Evolutionary conservation across 164 flowering plant species (phyloP), one percentile per base, ranked within the genome.

Genomic region (Buxus sempervirens): DNA sequence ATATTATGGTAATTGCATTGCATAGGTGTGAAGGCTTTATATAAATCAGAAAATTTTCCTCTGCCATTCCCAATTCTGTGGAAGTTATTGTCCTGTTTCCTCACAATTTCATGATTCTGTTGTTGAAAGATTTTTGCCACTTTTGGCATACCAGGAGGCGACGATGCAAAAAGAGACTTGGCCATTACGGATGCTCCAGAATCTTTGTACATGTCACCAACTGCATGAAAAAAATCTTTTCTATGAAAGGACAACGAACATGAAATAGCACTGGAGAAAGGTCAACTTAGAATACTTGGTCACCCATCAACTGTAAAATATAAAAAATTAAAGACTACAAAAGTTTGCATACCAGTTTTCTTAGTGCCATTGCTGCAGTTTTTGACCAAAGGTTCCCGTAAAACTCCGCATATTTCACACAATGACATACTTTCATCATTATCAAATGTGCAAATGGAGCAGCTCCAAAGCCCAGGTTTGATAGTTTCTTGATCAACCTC

Each of bases 381-480:
- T 24, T 71, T 78, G 48, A 73, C 80, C 64, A 81, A 51, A 54
- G 96, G 85, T 54, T 78, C 65, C 21, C 97, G 87, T 58, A 95
- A 62, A 76, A 87, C 92, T 62, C 96, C 99, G 73, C 99, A 95
- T 64, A 95, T 92, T 58, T 95, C 99, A 82, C 99, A 95, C 19
- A 74, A 82, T 60, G 80, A 53, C 81, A 89, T 70, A 54, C 69
- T 63, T 60, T 87, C 87, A 27, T 87, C 94, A 76, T 95, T 95
- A 65, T 91, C 97, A 78, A 81, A 95, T 20, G 97, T 95, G 75
- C 99, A 95, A 65, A 95, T 84, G 41, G 90, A 67, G 77, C 99
- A 95, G 55, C 84, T 72, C 99, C 99, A 95, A 59, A 80, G 26
- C 55, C 82, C 83, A 72, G 79, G 63, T 65, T 65, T 79, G 9